Conservation (phyloP, 768 basidiomycete genomes). For the Mrakia blollopis region DNA sequence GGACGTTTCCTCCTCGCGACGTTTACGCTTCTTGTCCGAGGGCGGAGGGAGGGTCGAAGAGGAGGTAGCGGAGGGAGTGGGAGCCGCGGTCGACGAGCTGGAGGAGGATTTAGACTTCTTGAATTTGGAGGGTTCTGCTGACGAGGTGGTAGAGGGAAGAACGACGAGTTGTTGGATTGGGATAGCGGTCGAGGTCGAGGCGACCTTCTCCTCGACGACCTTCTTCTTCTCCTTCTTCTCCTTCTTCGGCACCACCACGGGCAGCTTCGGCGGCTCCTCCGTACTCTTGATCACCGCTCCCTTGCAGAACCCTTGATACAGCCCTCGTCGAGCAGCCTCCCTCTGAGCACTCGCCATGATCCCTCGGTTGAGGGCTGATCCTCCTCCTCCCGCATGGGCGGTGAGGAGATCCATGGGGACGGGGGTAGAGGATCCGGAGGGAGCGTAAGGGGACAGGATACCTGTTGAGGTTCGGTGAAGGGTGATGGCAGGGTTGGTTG, state of each 20-base stretch:
- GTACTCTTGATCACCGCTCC: conserved; percentile 53
- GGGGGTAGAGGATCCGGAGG: conserved; percentile 53
- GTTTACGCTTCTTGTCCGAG: background rate
- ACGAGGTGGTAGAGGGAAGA: background rate
- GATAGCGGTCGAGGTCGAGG: background rate
- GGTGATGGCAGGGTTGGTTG: conserved; percentile 32
- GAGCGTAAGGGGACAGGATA: conserved; percentile 65
- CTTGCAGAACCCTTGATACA: conserved; percentile 77
- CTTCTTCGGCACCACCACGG: background rate
- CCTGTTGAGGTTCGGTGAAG: conserved; percentile 65
- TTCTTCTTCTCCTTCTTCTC: conserved; percentile 13
- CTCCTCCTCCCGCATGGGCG: conserved; percentile 46
- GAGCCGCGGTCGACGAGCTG: background rate
- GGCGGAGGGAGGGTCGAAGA: background rate
- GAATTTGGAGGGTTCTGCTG: background rate
- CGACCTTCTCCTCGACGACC: background rate
- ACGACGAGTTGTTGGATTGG: background rate
- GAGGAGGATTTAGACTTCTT: background rate
- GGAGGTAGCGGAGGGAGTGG: background rate
- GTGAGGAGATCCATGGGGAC: conserved; percentile 29
- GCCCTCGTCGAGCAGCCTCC: conserved; percentile 64
- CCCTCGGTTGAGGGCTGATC: conserved; percentile 47
- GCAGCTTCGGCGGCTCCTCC: background rate
- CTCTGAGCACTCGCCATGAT: conserved; percentile 65
- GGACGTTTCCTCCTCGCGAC: background rate